Evolutionary conservation across 1,284 basidiomycete genomes (phyloP).

Genomic region (Ustilago lituana): DNA sequence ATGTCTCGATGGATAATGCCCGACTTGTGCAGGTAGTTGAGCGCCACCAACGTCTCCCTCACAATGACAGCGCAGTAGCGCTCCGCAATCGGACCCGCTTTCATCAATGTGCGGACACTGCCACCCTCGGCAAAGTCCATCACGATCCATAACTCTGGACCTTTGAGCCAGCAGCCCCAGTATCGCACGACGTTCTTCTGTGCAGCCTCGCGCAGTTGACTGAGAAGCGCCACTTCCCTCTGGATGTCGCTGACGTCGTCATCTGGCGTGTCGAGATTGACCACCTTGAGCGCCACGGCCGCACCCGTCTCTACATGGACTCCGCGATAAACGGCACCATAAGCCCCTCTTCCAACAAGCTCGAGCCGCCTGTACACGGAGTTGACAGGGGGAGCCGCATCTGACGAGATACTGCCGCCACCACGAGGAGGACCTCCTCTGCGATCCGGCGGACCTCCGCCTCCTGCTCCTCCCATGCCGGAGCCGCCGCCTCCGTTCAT

Average conservation of each 20-base stretch:
- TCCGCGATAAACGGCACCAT: slow-evolving; percentile 64
- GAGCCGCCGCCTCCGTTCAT: slow-evolving; percentile 16
- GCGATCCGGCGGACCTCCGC: slow-evolving; percentile 39
- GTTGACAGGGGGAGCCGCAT: slow-evolving; percentile 32
- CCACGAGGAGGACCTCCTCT: slow-evolving; percentile 21
- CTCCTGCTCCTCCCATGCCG: slow-evolving; percentile 31
- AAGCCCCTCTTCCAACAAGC: slow-evolving; percentile 65
- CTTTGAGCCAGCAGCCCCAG: slow-evolving; percentile 93
- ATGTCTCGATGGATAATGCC: slow-evolving; percentile 59
- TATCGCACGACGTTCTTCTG: slow-evolving; percentile 93
- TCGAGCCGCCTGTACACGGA: slow-evolving; percentile 58
- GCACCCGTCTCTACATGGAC: slow-evolving; percentile 83
- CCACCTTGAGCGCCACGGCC: slow-evolving; percentile 94
- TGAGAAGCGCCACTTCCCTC: slow-evolving; percentile 90
- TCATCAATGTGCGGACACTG: slow-evolving; percentile 85
- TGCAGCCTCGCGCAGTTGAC: slow-evolving; percentile 79
- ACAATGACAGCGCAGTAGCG: slow-evolving; percentile 86
- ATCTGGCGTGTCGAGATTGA: slow-evolving; percentile 90
- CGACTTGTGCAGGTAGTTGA: slow-evolving; percentile 52
- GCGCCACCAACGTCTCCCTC: slow-evolving; percentile 75
- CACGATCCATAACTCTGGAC: slow-evolving; percentile 95
- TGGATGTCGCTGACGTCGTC: slow-evolving; percentile 97
- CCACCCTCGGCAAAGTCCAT: slow-evolving; percentile 99
- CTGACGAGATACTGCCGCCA: slow-evolving; percentile 16
- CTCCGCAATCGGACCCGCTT: slow-evolving; percentile 83